A percentile compares a stretch with the other conserved stretches of the same genome.
Evolutionary conservation across 768 basidiomycete species (phyloP).

Genomic region (Amanita exitialis): DNA sequence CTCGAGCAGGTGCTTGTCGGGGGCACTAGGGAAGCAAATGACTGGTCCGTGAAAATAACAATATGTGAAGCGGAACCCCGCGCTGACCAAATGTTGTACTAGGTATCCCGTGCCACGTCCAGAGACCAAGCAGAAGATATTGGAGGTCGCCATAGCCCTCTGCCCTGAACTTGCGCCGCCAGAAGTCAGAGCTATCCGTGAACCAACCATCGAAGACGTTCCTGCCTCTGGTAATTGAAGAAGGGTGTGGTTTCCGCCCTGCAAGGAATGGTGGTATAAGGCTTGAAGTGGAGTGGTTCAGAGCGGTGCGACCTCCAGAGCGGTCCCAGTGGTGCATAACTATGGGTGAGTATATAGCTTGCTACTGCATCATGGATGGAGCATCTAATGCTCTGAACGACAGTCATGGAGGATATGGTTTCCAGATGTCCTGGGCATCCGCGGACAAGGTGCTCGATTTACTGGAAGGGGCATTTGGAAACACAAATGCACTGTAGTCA

Average conservation of each 20-base stretch:
- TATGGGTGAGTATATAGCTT: slow-evolving; percentile 41
- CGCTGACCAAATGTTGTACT: neutral
- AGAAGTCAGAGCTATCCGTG: slow-evolving; percentile 32
- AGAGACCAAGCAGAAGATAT: slow-evolving; percentile 50
- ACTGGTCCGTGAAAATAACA: slow-evolving; percentile 32
- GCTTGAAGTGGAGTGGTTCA: slow-evolving; percentile 34
- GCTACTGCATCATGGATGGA: neutral
- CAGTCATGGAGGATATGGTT: slow-evolving; percentile 48
- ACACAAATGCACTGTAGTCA: neutral
- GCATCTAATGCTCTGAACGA: too few species aligned
- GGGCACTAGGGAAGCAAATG: slow-evolving; percentile 41
- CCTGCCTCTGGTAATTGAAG: slow-evolving; percentile 35
- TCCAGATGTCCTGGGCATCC: slow-evolving; percentile 48
- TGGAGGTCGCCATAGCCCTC: slow-evolving; percentile 38
- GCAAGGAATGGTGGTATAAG: slow-evolving; percentile 57
- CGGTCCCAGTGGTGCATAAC: slow-evolving; percentile 47
- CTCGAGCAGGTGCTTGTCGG: slow-evolving; percentile 39
- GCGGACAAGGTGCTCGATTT: slow-evolving; percentile 34
- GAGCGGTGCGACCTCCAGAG: slow-evolving; percentile 11
- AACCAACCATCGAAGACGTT: slow-evolving; percentile 40
- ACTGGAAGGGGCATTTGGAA: slow-evolving; percentile 24
- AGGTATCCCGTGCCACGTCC: slow-evolving; percentile 60
- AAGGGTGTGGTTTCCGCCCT: slow-evolving; percentile 57
- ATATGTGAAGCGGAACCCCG: neutral
- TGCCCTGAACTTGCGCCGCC: slow-evolving; percentile 52